Conservation (phyloP, 108 stramenopile species). For the Nitzschia palea region DNA sequence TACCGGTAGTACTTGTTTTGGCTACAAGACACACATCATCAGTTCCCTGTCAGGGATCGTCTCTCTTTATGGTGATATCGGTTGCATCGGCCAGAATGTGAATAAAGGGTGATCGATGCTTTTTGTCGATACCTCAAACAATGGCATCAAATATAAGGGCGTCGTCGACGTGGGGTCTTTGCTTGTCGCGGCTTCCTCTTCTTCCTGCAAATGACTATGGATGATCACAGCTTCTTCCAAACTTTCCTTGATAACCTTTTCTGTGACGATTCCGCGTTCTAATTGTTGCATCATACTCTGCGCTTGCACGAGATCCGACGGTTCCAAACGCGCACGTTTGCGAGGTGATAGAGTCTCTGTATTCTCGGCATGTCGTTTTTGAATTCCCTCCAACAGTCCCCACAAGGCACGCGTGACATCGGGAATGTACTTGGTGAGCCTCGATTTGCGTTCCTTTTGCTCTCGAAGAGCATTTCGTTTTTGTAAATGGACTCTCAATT, state of each 20-base stretch:
- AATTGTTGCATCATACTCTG: constrained; percentile 45
- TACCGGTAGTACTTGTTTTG: not conserved
- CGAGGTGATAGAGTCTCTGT: constrained; percentile 28
- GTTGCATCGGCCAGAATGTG: constrained; percentile 65
- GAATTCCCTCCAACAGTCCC: constrained; percentile 73
- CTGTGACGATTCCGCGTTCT: constrained; percentile 49
- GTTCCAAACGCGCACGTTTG: constrained; percentile 29
- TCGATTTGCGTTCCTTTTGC: constrained; percentile 74
- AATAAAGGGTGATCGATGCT: constrained; percentile 73
- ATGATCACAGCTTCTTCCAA: constrained; percentile 63
- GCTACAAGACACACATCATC: not conserved
- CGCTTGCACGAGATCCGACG: not conserved
- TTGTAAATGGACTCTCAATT: constrained; percentile 63
- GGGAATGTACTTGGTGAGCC: constrained; percentile 80
- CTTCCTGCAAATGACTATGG: constrained; percentile 48
- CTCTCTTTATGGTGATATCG: not conserved
- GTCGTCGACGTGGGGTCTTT: constrained; percentile 26
- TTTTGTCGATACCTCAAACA: constrained; percentile 41
- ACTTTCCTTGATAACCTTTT: constrained; percentile 39
- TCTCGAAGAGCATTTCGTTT: constrained; percentile 79
- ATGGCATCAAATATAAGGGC: constrained; percentile 68
- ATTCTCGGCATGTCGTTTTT: constrained; percentile 57
- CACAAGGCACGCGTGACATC: constrained; percentile 74
- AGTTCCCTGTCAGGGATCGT: not conserved
- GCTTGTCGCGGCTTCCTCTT: constrained; percentile 23